phyloP scores from a whole-genome alignment of 2,329 filamentous ascomycete genomes.

The Cylindrodendrum hubeiense region DNA sequence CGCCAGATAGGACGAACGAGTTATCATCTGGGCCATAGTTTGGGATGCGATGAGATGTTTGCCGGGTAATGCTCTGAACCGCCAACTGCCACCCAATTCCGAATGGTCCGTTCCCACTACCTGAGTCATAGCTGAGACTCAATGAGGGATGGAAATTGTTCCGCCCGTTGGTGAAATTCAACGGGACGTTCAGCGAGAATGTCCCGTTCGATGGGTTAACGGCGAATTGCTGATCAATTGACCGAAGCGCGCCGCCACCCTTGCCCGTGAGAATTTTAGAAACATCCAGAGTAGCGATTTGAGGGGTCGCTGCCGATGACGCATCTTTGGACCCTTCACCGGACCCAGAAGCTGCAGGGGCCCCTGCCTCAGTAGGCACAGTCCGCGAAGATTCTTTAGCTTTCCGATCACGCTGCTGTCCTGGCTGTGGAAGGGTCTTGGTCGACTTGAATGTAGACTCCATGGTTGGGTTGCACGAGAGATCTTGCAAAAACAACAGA shows the following conservation, averaged over 20 bases:
- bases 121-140: slow-evolving; percentile 43
- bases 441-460: too few relatives aligned
- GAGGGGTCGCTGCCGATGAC: too few relatives aligned
- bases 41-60: slow-evolving; percentile 43
- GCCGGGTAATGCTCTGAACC: slow-evolving; percentile 34
- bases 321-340: too few relatives aligned
- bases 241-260: not conserved
- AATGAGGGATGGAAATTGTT: slow-evolving; percentile 13
- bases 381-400: too few relatives aligned
- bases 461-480: too few relatives aligned
- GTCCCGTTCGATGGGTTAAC: slow-evolving; percentile 30
- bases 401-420: too few relatives aligned
- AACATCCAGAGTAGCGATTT: too few relatives aligned
- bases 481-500: too few relatives aligned
- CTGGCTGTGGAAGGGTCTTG: too few relatives aligned
- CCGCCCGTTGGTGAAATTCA: slow-evolving; percentile 21
- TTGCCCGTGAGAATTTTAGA: too few relatives aligned
- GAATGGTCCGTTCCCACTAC: slow-evolving; percentile 44
- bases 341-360: too few relatives aligned
- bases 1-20: slow-evolving; percentile 35
- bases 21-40: slow-evolving; percentile 41
- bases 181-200: slow-evolving; percentile 22
- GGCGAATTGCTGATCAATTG: slow-evolving; percentile 21
- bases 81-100: slow-evolving; percentile 46
- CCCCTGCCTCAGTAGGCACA: too few relatives aligned